Percentiles rank a stretch among this genome's conserved stretches.
phyloP scores from a whole-genome alignment of 108 stramenopile species.

The Skeletonema tropicum region DNA sequence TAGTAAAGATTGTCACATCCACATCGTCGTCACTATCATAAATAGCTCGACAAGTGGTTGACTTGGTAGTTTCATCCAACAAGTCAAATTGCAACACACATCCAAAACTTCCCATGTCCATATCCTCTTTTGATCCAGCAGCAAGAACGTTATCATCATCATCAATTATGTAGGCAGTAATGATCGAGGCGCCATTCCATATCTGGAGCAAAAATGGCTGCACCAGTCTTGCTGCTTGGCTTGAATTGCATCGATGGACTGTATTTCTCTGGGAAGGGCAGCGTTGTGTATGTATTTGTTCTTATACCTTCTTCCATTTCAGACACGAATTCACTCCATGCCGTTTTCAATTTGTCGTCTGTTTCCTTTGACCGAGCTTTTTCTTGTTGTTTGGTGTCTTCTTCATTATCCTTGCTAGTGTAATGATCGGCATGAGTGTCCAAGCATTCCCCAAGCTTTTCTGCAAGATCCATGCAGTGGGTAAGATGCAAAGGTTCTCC shows the following conservation, averaged over 20 bases:
- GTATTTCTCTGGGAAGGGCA: slow-evolving; percentile 41
- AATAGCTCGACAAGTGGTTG: slow-evolving; percentile 35
- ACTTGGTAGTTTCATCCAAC: slow-evolving; percentile 13
- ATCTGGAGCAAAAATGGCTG: slow-evolving; percentile 38
- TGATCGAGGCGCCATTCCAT: slow-evolving; percentile 23
- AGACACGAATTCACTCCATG: slow-evolving; percentile 46
- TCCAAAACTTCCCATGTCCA: slow-evolving; percentile 45
- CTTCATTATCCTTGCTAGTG: slow-evolving; percentile 29
- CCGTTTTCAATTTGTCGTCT: slow-evolving; percentile 21
- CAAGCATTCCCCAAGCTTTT: slow-evolving; percentile 44
- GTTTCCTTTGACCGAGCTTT: neutral
- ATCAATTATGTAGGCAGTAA: slow-evolving; percentile 58
- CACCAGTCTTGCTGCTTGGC: slow-evolving; percentile 30
- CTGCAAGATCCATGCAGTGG: slow-evolving; percentile 42
- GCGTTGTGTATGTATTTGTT: slow-evolving; percentile 13
- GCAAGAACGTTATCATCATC: slow-evolving; percentile 44
- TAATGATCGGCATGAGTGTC: slow-evolving; percentile 45
- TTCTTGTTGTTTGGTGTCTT: slow-evolving; percentile 17
- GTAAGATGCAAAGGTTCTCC: slow-evolving; percentile 49
- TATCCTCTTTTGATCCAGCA: slow-evolving; percentile 57
- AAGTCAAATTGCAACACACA: slow-evolving; percentile 44
- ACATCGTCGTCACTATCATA: slow-evolving; percentile 30
- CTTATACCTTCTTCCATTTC: slow-evolving; percentile 49
- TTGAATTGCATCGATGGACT: slow-evolving; percentile 46
- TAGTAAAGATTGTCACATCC: slow-evolving; percentile 32